phyloP scores from a whole-genome alignment of 768 basidiomycete species.

The Tricholoma bakamatsutake region DNA sequence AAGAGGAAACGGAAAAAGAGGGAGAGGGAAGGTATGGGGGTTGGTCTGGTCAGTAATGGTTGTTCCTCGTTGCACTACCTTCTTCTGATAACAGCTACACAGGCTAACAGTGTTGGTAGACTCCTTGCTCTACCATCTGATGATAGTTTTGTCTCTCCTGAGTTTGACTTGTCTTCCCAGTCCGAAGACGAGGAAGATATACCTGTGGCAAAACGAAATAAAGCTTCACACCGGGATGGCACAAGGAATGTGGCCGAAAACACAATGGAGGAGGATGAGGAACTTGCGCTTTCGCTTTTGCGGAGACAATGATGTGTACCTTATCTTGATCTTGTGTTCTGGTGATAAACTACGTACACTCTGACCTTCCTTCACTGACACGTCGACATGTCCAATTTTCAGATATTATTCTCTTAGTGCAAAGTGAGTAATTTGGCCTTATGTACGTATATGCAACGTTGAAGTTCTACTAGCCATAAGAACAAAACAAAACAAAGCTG shows the following conservation, averaged over 20 bases:
- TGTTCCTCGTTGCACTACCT: not conserved
- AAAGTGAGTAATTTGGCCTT: no score
- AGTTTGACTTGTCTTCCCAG: slow-evolving; percentile 45
- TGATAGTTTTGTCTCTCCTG: slow-evolving; percentile 62
- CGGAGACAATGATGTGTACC: slow-evolving; percentile 19
- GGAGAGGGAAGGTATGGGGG: slow-evolving; percentile 14
- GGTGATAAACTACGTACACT: no score
- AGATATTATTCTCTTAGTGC: no score
- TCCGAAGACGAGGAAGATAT: slow-evolving; percentile 26
- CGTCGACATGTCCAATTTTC: no score
- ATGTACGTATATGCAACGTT: no score
- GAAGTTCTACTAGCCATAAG: no score
- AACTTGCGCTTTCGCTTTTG: slow-evolving; percentile 58
- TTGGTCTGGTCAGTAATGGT: slow-evolving; percentile 17
- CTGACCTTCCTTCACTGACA: no score
- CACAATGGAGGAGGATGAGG: slow-evolving; percentile 36
- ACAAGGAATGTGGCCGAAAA: not conserved
- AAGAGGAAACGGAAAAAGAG: slow-evolving; percentile 80
- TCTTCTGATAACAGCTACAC: slow-evolving; percentile 12
- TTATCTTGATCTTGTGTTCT: not conserved
- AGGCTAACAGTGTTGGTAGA: slow-evolving; percentile 26
- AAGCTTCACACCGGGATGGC: slow-evolving; percentile 6
- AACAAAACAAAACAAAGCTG: no score
- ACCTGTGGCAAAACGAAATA: slow-evolving; percentile 26
- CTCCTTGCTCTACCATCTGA: slow-evolving; percentile 27